These are phyloP conservation scores for Linnemannia elongata DNA, from an alignment of 192 early-diverging fungal species.

Conservation along the genomic window DNA sequence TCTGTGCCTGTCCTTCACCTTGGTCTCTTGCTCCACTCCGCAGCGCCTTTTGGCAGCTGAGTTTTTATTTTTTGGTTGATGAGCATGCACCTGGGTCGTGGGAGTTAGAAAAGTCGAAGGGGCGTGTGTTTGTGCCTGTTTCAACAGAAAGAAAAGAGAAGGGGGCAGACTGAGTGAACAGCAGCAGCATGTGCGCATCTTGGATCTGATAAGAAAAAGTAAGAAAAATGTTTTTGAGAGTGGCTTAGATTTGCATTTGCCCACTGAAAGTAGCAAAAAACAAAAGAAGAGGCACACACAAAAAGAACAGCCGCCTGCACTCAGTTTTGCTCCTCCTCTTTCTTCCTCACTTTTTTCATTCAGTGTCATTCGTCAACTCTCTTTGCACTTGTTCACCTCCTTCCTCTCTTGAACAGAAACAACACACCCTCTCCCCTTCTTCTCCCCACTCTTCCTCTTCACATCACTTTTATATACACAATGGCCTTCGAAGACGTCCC, in stretches of 20 bases:
- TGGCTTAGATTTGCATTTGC: too few relatives aligned
- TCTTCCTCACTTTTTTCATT: neutral
- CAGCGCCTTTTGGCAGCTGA: slow-evolving; percentile 2
- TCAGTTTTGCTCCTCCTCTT: neutral
- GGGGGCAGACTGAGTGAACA: neutral
- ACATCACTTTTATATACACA: neutral
- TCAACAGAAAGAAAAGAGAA: neutral
- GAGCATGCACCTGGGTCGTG: neutral
- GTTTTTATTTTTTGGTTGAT: neutral
- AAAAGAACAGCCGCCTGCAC: neutral
- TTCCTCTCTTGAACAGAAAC: too few relatives aligned
- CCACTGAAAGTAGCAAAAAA: too few relatives aligned
- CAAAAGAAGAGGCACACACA: neutral
- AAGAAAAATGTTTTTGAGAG: neutral
- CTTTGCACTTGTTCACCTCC: neutral
- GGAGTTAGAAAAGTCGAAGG: neutral
- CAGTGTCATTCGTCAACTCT: neutral
- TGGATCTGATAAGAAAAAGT: neutral
- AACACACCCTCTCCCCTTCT: neutral
- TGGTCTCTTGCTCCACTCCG: neutral
- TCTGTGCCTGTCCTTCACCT: neutral
- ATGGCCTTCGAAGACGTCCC: slow-evolving; percentile 55
- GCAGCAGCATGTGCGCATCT: neutral
- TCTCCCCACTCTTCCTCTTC: neutral
- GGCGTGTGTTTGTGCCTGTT: neutral